Evolutionary conservation across 352 stramenopile genomes (phyloP).

Genomic region (Phytophthora idaei): DNA sequence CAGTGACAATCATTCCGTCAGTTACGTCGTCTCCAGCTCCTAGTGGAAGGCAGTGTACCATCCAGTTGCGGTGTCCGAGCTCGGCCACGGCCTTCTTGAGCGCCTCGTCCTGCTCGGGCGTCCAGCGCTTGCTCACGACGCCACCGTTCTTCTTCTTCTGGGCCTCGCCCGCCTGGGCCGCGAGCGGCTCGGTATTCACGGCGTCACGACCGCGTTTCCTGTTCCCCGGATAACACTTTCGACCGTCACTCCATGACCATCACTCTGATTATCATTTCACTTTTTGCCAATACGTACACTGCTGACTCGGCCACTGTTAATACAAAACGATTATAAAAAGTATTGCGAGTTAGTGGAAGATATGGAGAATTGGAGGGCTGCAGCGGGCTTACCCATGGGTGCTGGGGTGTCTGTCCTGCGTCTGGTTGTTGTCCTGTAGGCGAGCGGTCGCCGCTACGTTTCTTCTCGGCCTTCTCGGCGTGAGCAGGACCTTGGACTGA

Average conservation of each 20-base stretch:
- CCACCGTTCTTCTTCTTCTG: slow-evolving; percentile 49
- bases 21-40: background rate
- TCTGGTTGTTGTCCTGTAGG: background rate
- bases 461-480: slow-evolving; percentile 8
- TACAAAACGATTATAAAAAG: background rate
- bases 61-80: slow-evolving; percentile 89
- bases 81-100: slow-evolving; percentile 78
- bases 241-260: slow-evolving; percentile 11
- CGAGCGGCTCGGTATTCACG: slow-evolving; percentile 15
- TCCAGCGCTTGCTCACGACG: slow-evolving; percentile 74
- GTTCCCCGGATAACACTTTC: background rate
- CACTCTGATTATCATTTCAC: slow-evolving; percentile 10
- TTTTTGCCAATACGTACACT: slow-evolving; percentile 21
- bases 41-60: slow-evolving; percentile 43
- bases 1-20: slow-evolving; percentile 6
- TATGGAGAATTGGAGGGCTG: background rate
- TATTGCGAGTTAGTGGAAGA: background rate
- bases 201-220: slow-evolving; percentile 47
- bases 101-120: slow-evolving; percentile 84
- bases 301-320: slow-evolving; percentile 30
- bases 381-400: slow-evolving; percentile 26
- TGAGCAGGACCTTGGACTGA: slow-evolving; percentile 9
- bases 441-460: background rate
- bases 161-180: slow-evolving; percentile 39
- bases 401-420: slow-evolving; percentile 2